Evolutionary conservation across 2,329 filamentous ascomycete genomes (phyloP).

Genomic region (Sclerotinia minor): DNA sequence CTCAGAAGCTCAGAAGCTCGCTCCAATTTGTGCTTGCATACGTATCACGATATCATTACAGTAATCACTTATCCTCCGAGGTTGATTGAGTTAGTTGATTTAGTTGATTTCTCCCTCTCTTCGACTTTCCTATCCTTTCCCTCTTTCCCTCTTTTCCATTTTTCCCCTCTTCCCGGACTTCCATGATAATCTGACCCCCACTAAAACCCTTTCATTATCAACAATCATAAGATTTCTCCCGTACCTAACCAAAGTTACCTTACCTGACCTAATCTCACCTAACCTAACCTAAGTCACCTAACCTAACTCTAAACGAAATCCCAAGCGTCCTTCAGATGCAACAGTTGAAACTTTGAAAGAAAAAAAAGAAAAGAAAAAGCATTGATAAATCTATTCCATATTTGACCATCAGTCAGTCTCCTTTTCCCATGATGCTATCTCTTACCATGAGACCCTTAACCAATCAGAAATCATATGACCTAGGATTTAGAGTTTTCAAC

Average conservation of each 20-base stretch:
- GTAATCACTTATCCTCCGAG: not conserved
- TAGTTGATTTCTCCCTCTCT: not conserved
- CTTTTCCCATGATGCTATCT: not conserved
- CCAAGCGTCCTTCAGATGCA: not conserved
- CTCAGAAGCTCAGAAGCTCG: not conserved
- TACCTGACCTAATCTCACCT: not conserved
- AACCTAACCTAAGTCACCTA: conserved; percentile 1
- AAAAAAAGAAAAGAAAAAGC: too few relatives aligned
- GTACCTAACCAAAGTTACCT: not conserved
- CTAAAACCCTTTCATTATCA: not conserved
- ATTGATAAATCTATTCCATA: not conserved
- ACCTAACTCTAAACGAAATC: not conserved
- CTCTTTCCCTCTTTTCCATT: not conserved
- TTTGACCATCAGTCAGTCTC: not conserved
- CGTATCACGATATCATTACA: not conserved
- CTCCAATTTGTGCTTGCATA: not conserved
- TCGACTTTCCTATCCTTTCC: not conserved
- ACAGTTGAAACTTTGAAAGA: not conserved
- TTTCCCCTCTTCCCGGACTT: not conserved
- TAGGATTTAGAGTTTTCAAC: not conserved
- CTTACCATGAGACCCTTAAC: not conserved
- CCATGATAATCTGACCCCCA: conserved; percentile 1
- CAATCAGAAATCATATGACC: not conserved
- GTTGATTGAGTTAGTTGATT: too few relatives aligned
- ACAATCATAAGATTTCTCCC: not conserved